These are phyloP conservation scores for Mycena vulgaris DNA, from an alignment of 768 basidiomycete species.

Conservation along the genomic window DNA sequence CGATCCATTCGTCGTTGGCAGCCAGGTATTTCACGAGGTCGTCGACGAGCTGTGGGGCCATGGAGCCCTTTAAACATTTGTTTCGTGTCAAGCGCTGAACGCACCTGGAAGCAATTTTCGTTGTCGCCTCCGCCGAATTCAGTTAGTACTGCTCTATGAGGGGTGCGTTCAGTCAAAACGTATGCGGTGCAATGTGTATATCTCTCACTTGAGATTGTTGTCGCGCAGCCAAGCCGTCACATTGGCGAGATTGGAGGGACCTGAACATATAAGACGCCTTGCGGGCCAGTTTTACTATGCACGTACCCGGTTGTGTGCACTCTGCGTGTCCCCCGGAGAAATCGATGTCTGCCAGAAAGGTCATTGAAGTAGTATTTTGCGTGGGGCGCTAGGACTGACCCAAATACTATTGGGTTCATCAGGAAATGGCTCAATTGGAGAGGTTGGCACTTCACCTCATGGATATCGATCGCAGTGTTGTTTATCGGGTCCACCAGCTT, in stretches of 20 bases:
- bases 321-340: conserved; percentile 60
- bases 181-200: neutral
- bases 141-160: conserved; percentile 57
- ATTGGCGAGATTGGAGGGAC: conserved; percentile 58
- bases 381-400: conserved; percentile 11
- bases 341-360: conserved; percentile 53
- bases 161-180: neutral
- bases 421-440: neutral
- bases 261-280: conserved; percentile 26
- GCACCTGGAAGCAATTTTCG: conserved; percentile 57
- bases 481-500: conserved; percentile 56
- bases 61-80: neutral
- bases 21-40: conserved; percentile 58
- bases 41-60: conserved; percentile 46
- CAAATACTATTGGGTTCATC: conserved; percentile 24
- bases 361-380: neutral
- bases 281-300: neutral
- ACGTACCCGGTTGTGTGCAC: conserved; percentile 59
- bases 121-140: conserved; percentile 65
- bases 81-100: neutral
- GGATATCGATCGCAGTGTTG: conserved; percentile 63
- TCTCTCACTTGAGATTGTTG: conserved; percentile 58
- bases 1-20: conserved; percentile 62
- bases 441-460: conserved; percentile 53
- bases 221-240: conserved; percentile 60